Evolutionary conservation across 345 rosid species (phyloP).

Genomic region (Acer negundo): DNA sequence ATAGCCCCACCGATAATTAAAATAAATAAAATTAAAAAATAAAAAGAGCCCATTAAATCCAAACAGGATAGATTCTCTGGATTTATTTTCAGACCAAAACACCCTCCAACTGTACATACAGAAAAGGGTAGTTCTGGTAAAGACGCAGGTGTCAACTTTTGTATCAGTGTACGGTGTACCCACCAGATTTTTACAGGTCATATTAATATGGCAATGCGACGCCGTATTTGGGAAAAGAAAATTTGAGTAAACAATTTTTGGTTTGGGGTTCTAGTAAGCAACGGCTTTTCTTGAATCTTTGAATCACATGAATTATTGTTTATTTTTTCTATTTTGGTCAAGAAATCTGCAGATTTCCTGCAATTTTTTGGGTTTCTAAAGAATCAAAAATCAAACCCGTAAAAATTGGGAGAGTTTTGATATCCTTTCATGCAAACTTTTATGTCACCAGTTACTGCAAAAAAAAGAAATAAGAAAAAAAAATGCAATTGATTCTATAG

Average conservation of each 20-base stretch:
- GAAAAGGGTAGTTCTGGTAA: no score
- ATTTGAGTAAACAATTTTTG: no score
- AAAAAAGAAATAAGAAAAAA: no score
- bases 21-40: background rate
- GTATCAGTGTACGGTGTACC: background rate
- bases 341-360: conserved; percentile 5
- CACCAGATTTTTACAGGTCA: background rate
- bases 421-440: background rate
- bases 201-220: background rate
- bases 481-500: background rate
- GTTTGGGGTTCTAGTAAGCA: background rate
- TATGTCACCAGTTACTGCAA: background rate
- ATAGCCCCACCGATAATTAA: conserved; percentile 11
- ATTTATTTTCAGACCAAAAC: conserved; percentile 6
- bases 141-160: background rate
- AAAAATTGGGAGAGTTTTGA: background rate
- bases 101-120: background rate
- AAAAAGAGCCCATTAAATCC: background rate
- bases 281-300: background rate
- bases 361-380: background rate
- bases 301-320: background rate
- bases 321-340: background rate
- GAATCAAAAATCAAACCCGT: background rate
- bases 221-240: background rate
- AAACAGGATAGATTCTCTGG: conserved; percentile 13